Evolutionary conservation across 345 rosid genomes (phyloP).

Genomic region (Mercurialis annua): DNA sequence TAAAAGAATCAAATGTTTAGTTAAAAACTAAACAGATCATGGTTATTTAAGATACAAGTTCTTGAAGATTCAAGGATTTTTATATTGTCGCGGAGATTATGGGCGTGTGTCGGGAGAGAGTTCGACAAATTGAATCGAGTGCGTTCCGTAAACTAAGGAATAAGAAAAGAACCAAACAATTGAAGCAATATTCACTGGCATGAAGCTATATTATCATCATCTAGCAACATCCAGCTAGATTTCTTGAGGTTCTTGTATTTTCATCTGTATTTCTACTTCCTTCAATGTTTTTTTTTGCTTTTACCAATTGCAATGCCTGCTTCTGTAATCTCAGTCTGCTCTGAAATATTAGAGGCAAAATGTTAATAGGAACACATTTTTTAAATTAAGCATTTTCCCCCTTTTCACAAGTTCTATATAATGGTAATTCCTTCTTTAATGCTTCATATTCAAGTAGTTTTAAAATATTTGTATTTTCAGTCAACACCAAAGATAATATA

Average conservation of each 20-base stretch:
- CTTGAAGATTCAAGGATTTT: too few species aligned
- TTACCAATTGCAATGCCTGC: constrained; percentile 1
- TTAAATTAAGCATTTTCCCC: constrained; percentile 12
- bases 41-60: too few species aligned
- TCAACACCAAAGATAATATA: too few species aligned
- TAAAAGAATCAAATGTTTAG: too few species aligned
- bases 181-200: constrained; percentile 63
- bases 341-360: constrained; percentile 7
- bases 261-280: constrained; percentile 10
- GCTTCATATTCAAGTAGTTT: too few species aligned
- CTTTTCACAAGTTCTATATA: too few species aligned
- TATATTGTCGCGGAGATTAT: too few species aligned
- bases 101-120: constrained; percentile 87
- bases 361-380: constrained; percentile 34
- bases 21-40: too few species aligned
- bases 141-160: constrained; percentile 81
- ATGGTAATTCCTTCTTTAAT: too few species aligned
- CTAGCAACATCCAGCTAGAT: constrained; percentile 11
- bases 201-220: constrained; percentile 8
- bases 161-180: constrained; percentile 69
- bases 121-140: constrained; percentile 77
- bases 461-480: too few species aligned
- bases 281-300: constrained; percentile 1
- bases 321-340: constrained; percentile 16
- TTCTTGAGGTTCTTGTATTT: constrained; percentile 15